Percentiles rank a stretch among this genome's conserved stretches.
Conservation (phyloP, 139 green algal species). For the Tetraselmis chui region DNA sequence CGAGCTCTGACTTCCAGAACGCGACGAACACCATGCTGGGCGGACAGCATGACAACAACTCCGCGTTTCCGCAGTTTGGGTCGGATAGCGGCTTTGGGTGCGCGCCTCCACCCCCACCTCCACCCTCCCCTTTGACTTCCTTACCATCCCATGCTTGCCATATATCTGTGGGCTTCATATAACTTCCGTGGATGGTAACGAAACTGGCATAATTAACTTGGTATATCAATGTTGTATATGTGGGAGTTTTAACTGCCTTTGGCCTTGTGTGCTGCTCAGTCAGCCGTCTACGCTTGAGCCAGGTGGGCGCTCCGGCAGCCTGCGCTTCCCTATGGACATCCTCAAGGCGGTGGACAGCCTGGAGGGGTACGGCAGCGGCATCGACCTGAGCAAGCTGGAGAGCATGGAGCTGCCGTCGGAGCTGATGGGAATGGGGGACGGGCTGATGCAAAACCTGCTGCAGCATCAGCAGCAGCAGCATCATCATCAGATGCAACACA, state of each 20-base stretch:
- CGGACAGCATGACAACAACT: neutral
- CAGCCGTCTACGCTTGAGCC: too few species aligned
- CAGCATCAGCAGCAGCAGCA: neutral
- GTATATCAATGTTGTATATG: too few species aligned
- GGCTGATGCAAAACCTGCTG: neutral
- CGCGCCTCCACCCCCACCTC: neutral
- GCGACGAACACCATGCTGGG: neutral
- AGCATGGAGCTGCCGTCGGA: conserved; percentile 34
- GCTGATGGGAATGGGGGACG: conserved; percentile 1
- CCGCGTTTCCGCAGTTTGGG: neutral
- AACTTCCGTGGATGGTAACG: too few species aligned
- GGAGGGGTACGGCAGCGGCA: conserved; percentile 4
- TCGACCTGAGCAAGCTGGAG: conserved; percentile 42
- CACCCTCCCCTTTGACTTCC: neutral
- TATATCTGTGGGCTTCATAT: too few species aligned
- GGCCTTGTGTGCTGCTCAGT: too few species aligned
- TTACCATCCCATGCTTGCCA: too few species aligned
- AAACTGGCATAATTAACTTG: too few species aligned
- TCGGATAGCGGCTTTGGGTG: conserved; percentile 6
- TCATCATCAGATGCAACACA: conserved; percentile 22
- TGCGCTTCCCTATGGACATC: neutral
- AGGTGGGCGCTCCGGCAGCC: neutral
- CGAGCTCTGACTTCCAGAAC: neutral
- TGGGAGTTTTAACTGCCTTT: too few species aligned
- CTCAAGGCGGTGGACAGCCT: neutral